Conservation (phyloP, 2,329 filamentous ascomycete genomes). For the Penicillium corylophilum region DNA sequence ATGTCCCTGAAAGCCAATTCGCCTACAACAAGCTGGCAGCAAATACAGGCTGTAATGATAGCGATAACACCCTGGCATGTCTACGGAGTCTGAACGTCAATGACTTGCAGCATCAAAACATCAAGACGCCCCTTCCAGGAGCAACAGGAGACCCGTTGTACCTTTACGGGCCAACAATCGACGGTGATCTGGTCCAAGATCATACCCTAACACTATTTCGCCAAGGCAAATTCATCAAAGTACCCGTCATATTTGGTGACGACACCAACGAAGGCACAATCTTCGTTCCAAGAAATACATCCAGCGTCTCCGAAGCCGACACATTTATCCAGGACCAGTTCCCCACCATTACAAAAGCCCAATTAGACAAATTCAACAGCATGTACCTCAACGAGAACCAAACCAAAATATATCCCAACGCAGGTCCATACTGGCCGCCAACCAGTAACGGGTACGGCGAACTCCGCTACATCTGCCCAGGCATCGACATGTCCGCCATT, state of each 20-base stretch:
- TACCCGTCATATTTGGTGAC: slow-evolving; percentile 58
- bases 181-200: slow-evolving; percentile 52
- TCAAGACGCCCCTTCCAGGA: slow-evolving; percentile 48
- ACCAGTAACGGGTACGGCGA: slow-evolving; percentile 62
- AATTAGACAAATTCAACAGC: slow-evolving; percentile 53
- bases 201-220: slow-evolving; percentile 52
- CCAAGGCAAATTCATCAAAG: slow-evolving; percentile 50
- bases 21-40: slow-evolving; percentile 53
- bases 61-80: slow-evolving; percentile 48
- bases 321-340: slow-evolving; percentile 60
- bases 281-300: slow-evolving; percentile 55
- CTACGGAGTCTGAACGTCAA: slow-evolving; percentile 48
- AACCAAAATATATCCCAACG: slow-evolving; percentile 46
- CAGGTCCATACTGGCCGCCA: slow-evolving; percentile 59
- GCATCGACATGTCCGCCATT: slow-evolving; percentile 54
- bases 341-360: slow-evolving; percentile 51
- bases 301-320: slow-evolving; percentile 51
- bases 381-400: slow-evolving; percentile 56
- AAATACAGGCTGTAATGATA: slow-evolving; percentile 48
- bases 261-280: slow-evolving; percentile 66
- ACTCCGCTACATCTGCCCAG: slow-evolving; percentile 64
- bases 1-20: slow-evolving; percentile 50
- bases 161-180: slow-evolving; percentile 54
- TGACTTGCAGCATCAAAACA: slow-evolving; percentile 48
- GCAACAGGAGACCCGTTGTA: slow-evolving; percentile 47